Base-by-base conservation (phyloP, 495 filamentous ascomycete species). In the Cercophora sp. region DNA sequence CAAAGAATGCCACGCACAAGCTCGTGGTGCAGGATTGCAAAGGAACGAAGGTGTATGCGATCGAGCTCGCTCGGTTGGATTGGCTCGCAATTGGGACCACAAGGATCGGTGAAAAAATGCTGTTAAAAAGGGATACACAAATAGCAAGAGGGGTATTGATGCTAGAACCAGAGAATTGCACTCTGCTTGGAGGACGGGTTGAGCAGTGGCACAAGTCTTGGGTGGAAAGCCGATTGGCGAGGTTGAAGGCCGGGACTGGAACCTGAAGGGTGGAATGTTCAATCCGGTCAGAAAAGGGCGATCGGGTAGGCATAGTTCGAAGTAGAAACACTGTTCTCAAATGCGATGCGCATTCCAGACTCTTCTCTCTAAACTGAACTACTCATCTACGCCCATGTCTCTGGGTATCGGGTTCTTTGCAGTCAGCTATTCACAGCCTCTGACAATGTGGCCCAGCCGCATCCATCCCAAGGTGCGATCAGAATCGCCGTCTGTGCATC, bases 151-250 rank as follows among this genome's bases (percentile, higher is more conserved):
- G 89, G 0, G 77, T 92, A 56, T 59, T 94, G 13, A 63, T 98
- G 59, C 69, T 98, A 9, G 83, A 89, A 35, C 84, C 88, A 1
- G 68, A 59, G 10, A 79, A 60, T 15, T 81, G 80, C 39, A 77
- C 74, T 29, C 56, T 96, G 2, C 67, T 96, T 13, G 93, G 93
- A 1, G 93, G 93, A 0, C 96, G 89, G 77, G 84, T 97, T 46
- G 91, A 96, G 48, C 73, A 62, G 0, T 75, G 90, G 75, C 86
- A 96, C 59, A 81, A 80, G 61, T 70, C 71, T 26, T 97, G 93
- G 91, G 78, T 75, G 49, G 83, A 86, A 23, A 79, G 79, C 13
- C 75, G 89, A 59, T 85, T 96, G 64, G 78, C 75, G 52, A 76
- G 78, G 52, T 65, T 98, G 50, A 80, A 79, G 64, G 74, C n/a